Percentiles rank a stretch among this genome's conserved stretches.
These are phyloP conservation scores for Erucastrum elatum DNA, from an alignment of 345 rosid species.

Conservation along the genomic window DNA sequence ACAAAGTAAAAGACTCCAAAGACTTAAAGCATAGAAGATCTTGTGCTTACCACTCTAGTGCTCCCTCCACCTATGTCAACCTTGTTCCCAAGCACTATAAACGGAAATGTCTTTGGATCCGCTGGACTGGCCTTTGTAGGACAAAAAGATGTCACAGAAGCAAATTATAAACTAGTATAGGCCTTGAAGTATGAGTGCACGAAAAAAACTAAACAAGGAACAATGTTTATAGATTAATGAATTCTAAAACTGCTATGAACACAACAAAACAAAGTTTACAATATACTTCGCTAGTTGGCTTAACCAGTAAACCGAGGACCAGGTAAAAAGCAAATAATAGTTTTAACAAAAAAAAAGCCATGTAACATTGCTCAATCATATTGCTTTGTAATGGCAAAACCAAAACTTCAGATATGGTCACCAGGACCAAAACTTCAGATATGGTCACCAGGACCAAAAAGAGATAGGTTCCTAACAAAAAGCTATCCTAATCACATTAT, in stretches of 20 bases:
- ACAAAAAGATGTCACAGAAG: neutral
- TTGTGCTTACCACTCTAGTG: conserved; percentile 83
- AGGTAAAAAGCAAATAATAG: no score
- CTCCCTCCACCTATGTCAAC: conserved; percentile 98
- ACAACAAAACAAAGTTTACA: no score
- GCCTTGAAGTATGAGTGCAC: no score
- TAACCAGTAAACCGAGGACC: no score
- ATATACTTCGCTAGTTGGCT: no score
- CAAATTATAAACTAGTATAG: no score
- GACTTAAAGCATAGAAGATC: neutral
- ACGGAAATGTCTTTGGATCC: conserved; percentile 75
- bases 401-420: no score
- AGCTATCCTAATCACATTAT: neutral
- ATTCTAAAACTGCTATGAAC: no score
- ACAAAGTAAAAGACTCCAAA: neutral
- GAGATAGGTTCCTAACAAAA: neutral
- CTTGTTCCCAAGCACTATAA: conserved; percentile 94
- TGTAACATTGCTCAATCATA: neutral
- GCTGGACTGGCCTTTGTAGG: conserved; percentile 74
- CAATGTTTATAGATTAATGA: no score
- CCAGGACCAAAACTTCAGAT: neutral
- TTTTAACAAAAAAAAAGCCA: no score
- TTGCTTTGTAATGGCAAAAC: no score
- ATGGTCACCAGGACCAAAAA: neutral
- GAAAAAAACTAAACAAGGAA: no score